These are phyloP conservation scores for Candida germanica DNA, from an alignment of 805 yeast species.

Conservation along the genomic window DNA sequence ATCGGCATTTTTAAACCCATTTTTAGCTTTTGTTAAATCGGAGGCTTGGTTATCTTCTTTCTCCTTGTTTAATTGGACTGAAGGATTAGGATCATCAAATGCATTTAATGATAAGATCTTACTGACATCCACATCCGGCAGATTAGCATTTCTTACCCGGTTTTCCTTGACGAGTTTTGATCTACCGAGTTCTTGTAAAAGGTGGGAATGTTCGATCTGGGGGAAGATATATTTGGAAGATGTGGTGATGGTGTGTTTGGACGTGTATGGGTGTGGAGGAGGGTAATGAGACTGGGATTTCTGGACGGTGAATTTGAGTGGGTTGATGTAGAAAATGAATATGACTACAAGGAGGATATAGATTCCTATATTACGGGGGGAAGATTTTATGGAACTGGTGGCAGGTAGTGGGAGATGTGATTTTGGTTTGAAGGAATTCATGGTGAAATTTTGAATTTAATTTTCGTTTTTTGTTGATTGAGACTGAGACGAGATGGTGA, in stretches of 20 bases:
- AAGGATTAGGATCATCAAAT: conserved; percentile 41
- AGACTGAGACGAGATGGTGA: too few relatives aligned
- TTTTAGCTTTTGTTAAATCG: conserved; percentile 46
- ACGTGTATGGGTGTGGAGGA: conserved; percentile 30
- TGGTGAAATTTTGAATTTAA: too few relatives aligned
- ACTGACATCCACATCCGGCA: conserved; percentile 35
- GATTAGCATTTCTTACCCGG: conserved; percentile 44
- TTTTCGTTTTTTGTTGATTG: too few relatives aligned
- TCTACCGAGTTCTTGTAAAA: conserved; percentile 54
- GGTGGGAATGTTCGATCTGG: conserved; percentile 67
- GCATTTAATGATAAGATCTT: conserved; percentile 37
- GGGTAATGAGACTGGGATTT: conserved; percentile 22
- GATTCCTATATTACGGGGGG: conserved; percentile 1
- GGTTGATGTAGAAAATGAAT: conserved; percentile 21
- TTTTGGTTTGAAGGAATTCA: conserved; percentile 32
- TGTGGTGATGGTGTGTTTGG: conserved; percentile 38
- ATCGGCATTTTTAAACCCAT: conserved; percentile 63
- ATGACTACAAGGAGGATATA: conserved; percentile 14
- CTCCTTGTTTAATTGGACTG: conserved; percentile 35
- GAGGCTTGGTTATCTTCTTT: conserved; percentile 46
- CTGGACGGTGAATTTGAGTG: conserved; percentile 13
- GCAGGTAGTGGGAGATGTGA: conserved; percentile 30
- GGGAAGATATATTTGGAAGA: conserved; percentile 61
- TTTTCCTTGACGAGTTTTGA: conserved; percentile 49
- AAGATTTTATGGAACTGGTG: conserved; percentile 14